A percentile compares a stretch with the other conserved stretches of the same genome.
These are phyloP conservation scores for Podospora australis DNA, from an alignment of 495 filamentous ascomycete genomes.

Conservation along the genomic window DNA sequence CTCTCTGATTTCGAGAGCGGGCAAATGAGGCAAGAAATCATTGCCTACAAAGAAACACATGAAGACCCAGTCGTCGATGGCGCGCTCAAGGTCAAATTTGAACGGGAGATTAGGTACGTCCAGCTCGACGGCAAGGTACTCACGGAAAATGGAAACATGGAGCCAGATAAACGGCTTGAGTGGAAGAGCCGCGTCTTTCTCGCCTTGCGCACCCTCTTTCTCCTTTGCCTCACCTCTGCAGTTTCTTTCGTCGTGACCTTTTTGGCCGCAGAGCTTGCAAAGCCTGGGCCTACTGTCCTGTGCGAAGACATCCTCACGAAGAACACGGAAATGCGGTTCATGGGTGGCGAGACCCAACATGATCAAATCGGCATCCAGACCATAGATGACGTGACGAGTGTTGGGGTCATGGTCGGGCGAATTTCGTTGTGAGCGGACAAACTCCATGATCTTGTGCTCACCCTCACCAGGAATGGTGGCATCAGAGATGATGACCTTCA, in stretches of 20 bases:
- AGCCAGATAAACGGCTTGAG: constrained; percentile 97
- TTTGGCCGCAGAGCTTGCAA: constrained; percentile 84
- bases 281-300: constrained; percentile 73
- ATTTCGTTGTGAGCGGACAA: constrained; percentile 85
- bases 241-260: constrained; percentile 76
- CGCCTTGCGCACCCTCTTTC: constrained; percentile 77
- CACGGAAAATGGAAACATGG: constrained; percentile 81
- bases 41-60: constrained; percentile 99
- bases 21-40: constrained; percentile 95
- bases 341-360: constrained; percentile 97
- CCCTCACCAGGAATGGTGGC: constrained; percentile 96
- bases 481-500: constrained; percentile 98
- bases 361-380: constrained; percentile 94
- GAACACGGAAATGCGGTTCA: constrained; percentile 93
- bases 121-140: constrained; percentile 89
- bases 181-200: constrained; percentile 63
- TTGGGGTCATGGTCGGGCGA: constrained; percentile 92
- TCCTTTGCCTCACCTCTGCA: constrained; percentile 79
- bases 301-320: constrained; percentile 95
- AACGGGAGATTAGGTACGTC: constrained; percentile 68
- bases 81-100: constrained; percentile 83
- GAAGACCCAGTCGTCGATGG: constrained; percentile 99
- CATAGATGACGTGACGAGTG: constrained; percentile 92
- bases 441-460: constrained; percentile 99
- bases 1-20: constrained; percentile 92